phyloP scores from a whole-genome alignment of 202 grass and related monocot species.

The Panicum hallii region DNA sequence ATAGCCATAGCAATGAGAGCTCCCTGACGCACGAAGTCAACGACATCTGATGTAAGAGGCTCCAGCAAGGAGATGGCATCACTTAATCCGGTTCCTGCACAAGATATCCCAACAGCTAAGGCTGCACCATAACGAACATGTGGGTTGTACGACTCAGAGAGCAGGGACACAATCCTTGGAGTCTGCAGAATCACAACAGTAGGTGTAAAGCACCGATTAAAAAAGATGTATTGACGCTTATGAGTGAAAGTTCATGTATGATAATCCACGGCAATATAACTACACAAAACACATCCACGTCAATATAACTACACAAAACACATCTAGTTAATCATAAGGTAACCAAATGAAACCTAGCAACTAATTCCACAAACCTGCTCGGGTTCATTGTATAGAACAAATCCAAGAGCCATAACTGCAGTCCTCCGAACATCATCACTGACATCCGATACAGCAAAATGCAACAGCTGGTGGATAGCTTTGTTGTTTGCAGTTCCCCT shows the following conservation, averaged over 20 bases:
- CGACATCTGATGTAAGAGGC: constrained; percentile 97
- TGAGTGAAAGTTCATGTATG: background rate
- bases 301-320: background rate
- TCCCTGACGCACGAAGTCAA: constrained; percentile 98
- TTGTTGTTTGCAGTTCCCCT: constrained; percentile 98
- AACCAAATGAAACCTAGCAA: background rate
- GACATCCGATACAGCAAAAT: constrained; percentile 98
- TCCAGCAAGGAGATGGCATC: constrained; percentile 99
- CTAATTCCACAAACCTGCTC: constrained; percentile 70
- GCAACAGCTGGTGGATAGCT: constrained; percentile 96
- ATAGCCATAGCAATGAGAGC: constrained; percentile 99
- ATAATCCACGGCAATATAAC: background rate
- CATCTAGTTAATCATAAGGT: constrained; percentile 28
- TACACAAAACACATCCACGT: background rate
- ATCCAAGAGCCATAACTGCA: constrained; percentile 97
- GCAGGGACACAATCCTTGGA: constrained; percentile 95
- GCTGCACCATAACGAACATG: constrained; percentile 99
- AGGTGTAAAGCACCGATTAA: constrained; percentile 28
- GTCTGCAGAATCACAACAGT: constrained; percentile 68
- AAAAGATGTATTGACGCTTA: background rate
- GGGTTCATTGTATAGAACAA: constrained; percentile 95
- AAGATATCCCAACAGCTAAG: constrained; percentile 98
- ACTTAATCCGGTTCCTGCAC: constrained; percentile 91
- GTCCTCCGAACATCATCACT: constrained; percentile 99
- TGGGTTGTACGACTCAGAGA: constrained; percentile 99